phyloP scores from a whole-genome alignment of 495 filamentous ascomycete genomes.

The Aspergillus baeticus region DNA sequence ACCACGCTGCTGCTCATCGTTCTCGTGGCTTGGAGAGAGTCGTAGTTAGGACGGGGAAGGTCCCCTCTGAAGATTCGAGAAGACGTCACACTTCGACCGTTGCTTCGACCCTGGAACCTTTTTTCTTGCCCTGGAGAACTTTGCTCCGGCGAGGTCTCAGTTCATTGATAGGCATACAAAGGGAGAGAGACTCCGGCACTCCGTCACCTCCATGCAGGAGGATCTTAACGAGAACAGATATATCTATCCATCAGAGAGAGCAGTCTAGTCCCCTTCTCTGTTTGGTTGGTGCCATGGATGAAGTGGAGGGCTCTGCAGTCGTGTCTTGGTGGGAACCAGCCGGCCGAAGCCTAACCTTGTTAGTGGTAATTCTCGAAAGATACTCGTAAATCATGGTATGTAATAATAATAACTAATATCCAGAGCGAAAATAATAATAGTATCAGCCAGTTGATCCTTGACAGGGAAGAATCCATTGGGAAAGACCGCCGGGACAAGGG shows the following conservation, averaged over 20 bases:
- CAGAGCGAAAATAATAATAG: not conserved
- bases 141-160: too few species aligned
- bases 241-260: not conserved
- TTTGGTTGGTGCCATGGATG: constrained; percentile 11
- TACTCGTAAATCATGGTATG: not conserved
- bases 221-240: not conserved
- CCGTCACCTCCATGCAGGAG: not conserved
- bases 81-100: too few species aligned
- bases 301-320: constrained; percentile 11
- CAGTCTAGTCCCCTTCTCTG: too few species aligned
- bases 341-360: constrained; percentile 9
- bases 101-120: too few species aligned
- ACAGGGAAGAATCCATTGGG: not conserved
- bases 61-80: too few species aligned
- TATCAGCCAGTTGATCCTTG: constrained; percentile 7
- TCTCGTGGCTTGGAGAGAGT: too few species aligned
- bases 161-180: too few species aligned
- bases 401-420: not conserved
- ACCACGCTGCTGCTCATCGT: too few species aligned
- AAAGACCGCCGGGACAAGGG: not conserved
- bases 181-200: not conserved
- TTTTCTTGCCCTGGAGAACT: too few species aligned
- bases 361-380: not conserved
- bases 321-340: not conserved
- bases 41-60: too few species aligned